These are phyloP conservation scores for Dictyostelium brefeldianum DNA, from an alignment of 78 protist genomes.

Conservation along the genomic window DNA sequence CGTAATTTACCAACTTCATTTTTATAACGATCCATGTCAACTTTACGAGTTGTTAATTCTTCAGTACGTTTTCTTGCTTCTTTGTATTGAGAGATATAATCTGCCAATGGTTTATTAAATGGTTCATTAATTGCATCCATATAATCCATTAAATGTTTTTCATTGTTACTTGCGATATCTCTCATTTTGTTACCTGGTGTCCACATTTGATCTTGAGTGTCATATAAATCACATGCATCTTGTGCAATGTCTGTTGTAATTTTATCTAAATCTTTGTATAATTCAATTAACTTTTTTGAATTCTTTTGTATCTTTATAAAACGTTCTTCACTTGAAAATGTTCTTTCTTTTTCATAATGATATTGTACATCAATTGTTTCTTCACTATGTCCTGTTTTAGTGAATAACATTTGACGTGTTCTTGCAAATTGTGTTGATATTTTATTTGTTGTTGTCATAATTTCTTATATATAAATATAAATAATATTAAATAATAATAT, in stretches of 20 bases:
- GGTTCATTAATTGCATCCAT: not conserved
- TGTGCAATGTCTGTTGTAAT: constrained; percentile 25
- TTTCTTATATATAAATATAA: too few relatives aligned
- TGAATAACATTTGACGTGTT: constrained; percentile 55
- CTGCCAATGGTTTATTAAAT: constrained; percentile 23
- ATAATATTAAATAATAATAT: too few relatives aligned
- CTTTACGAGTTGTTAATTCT: constrained; percentile 60
- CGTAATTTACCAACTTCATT: constrained; percentile 75
- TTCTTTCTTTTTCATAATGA: constrained; percentile 65
- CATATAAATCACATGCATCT: constrained; percentile 77
- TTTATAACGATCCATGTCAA: constrained; percentile 84
- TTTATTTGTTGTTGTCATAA: not conserved
- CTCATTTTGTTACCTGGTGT: constrained; percentile 46
- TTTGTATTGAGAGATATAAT: constrained; percentile 41
- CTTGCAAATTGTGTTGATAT: constrained; percentile 69
- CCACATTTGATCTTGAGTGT: constrained; percentile 31
- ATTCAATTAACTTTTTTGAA: constrained; percentile 31
- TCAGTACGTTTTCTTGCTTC: constrained; percentile 58
- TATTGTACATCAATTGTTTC: constrained; percentile 73
- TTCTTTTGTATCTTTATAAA: constrained; percentile 29
- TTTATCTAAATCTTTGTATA: constrained; percentile 49
- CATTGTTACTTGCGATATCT: constrained; percentile 6
- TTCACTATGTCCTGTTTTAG: constrained; percentile 71
- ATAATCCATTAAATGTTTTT: not conserved
- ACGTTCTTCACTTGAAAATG: constrained; percentile 46